Conservation (phyloP, 2,329 filamentous ascomycete genomes). For the Xylaria sp. region DNA sequence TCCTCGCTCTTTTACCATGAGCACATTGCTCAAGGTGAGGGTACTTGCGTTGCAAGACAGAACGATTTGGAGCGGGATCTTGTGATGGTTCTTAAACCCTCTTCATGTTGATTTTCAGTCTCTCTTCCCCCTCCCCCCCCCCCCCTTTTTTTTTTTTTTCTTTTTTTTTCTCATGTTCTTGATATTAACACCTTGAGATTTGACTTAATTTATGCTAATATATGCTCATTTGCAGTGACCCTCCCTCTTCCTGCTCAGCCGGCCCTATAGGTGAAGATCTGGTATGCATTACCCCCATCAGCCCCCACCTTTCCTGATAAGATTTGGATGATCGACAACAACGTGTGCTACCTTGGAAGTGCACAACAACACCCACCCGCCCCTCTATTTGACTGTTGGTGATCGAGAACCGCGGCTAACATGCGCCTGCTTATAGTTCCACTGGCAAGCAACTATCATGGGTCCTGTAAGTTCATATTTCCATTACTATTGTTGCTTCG, state of each 20-base stretch:
- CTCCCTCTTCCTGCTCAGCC: constrained; percentile 97
- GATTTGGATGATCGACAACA: constrained; percentile 31
- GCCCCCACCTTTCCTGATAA: constrained; percentile 48
- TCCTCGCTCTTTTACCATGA: constrained; percentile 38
- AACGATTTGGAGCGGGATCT: constrained; percentile 44
- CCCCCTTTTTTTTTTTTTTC: too few relatives aligned
- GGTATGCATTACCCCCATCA: constrained; percentile 73
- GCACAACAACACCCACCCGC: constrained; percentile 41
- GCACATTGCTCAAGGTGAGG: constrained; percentile 46
- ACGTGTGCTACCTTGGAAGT: constrained; percentile 37
- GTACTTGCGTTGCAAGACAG: constrained; percentile 32
- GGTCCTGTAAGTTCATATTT: constrained; percentile 81
- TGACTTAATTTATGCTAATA: constrained; percentile 31
- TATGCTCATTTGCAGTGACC: constrained; percentile 73
- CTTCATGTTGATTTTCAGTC: neutral
- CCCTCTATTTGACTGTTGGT: neutral
- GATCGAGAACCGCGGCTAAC: constrained; percentile 48
- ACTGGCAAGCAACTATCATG: constrained; percentile 99
- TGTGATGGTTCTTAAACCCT: constrained; percentile 33
- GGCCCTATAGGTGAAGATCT: constrained; percentile 97
- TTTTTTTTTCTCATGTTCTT: too few relatives aligned
- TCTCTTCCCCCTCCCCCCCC: too few relatives aligned
- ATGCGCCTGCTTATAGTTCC: constrained; percentile 73
- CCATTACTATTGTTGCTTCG: constrained; percentile 39
- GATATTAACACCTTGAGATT: neutral